phyloP scores from a whole-genome alignment of 2,329 filamentous ascomycete species.

The Harringtonia lauricola region DNA sequence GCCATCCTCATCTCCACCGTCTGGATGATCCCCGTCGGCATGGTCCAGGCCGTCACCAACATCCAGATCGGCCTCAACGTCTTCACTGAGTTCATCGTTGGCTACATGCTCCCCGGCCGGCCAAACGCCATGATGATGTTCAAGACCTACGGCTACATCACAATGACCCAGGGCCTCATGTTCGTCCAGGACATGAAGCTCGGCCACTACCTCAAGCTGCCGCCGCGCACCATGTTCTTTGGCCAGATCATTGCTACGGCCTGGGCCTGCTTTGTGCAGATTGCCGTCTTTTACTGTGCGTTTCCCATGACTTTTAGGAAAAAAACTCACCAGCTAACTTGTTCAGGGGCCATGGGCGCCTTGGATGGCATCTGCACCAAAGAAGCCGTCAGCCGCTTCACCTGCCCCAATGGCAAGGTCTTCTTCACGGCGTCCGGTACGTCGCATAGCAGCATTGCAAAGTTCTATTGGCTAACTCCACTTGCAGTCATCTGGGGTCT shows the following conservation, averaged over 20 bases:
- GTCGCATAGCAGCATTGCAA: neutral
- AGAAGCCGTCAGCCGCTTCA: constrained; percentile 37
- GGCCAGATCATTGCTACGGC: constrained; percentile 25
- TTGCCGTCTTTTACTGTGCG: constrained; percentile 22
- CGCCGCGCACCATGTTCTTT: constrained; percentile 23
- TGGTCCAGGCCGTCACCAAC: constrained; percentile 38
- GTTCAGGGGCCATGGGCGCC: constrained; percentile 16
- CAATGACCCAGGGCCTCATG: constrained; percentile 9
- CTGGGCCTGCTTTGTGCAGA: constrained; percentile 21
- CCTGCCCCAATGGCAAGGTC: constrained; percentile 44
- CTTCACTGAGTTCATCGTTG: constrained; percentile 35
- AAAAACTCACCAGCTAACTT: neutral
- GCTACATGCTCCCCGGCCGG: constrained; percentile 35
- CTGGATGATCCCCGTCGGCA: constrained; percentile 31
- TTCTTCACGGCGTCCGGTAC: constrained; percentile 43
- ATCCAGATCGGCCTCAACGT: constrained; percentile 36
- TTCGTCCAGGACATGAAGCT: constrained; percentile 17
- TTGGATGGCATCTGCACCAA: constrained; percentile 41
- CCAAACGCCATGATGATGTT: constrained; percentile 40
- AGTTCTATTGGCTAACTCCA: neutral
- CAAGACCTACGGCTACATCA: constrained; percentile 19
- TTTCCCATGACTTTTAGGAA: too few relatives aligned
- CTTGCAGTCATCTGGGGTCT: constrained; percentile 48
- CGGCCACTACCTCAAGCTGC: constrained; percentile 19
- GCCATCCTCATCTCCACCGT: constrained; percentile 21